A percentile compares a stretch with the other conserved stretches of the same genome.
Evolutionary conservation across 1,284 basidiomycete genomes (phyloP).

Genomic region (Xerocomus amazonicus): DNA sequence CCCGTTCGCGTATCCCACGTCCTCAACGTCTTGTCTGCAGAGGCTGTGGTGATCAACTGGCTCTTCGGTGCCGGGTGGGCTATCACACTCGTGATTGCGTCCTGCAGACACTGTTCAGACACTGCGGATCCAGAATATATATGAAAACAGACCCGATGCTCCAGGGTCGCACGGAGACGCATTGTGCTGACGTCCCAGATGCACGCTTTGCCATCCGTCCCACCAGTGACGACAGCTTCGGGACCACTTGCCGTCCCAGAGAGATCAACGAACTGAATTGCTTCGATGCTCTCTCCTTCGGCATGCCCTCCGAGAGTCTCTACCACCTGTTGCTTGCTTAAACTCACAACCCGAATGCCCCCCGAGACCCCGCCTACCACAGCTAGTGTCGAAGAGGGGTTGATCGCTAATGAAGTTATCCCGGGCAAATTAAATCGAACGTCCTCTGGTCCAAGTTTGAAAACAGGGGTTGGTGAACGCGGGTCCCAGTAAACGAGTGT

Average conservation of each 20-base stretch:
- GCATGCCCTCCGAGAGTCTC: slow-evolving; percentile 79
- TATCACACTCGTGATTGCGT: slow-evolving; percentile 81
- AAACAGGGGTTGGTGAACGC: slow-evolving; percentile 69
- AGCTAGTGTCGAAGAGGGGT: slow-evolving; percentile 80
- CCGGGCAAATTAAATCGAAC: slow-evolving; percentile 75
- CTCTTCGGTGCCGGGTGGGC: slow-evolving; percentile 69
- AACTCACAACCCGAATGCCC: slow-evolving; percentile 78
- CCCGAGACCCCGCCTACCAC: slow-evolving; percentile 87
- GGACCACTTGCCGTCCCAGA: slow-evolving; percentile 53
- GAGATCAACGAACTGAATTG: slow-evolving; percentile 82
- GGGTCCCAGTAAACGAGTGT: slow-evolving; percentile 93
- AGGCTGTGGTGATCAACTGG: slow-evolving; percentile 78
- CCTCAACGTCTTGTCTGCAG: slow-evolving; percentile 80
- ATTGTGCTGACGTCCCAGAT: slow-evolving; percentile 92
- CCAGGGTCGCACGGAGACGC: slow-evolving; percentile 73
- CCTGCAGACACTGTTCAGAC: slow-evolving; percentile 44
- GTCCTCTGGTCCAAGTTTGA: slow-evolving; percentile 74
- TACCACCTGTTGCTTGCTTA: slow-evolving; percentile 84
- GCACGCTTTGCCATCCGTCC: slow-evolving; percentile 90
- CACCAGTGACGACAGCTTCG: slow-evolving; percentile 79
- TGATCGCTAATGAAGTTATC: slow-evolving; percentile 85
- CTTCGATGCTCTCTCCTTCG: slow-evolving; percentile 89
- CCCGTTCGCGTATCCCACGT: slow-evolving; percentile 95
- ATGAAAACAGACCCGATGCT: slow-evolving; percentile 63
- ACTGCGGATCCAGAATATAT: neutral